Base-by-base conservation (phyloP, 495 filamentous ascomycete genomes). In the Bryoglossum gracile region DNA sequence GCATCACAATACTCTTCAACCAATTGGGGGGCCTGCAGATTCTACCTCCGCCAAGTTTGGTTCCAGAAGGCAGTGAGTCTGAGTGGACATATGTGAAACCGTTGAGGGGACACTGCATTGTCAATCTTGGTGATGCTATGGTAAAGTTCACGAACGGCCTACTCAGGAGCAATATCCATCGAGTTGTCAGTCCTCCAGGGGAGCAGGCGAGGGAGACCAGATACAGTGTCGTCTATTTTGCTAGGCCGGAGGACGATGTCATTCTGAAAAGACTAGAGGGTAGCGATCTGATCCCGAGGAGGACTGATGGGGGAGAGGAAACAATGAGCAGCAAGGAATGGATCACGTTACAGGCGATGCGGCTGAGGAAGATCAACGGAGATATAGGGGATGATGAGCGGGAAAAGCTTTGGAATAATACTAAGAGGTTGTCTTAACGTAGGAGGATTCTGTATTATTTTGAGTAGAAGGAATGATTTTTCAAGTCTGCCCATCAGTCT, bases 1-100 rank as follows among this genome's bases (percentile, higher is more conserved):
- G 78, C 0, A 74, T 95, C 54, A 95, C 89, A 1, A 63, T 94
- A 18, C 74, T 97, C n/a, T 96, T 97, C 67, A 91, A 95, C 66
- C 56, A 67, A 22, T 69, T 80, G 19, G 91, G 91, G 0, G 91
- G 91, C 0, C 61, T 95, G 44, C 89, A 97, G 66, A 89, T 95
- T 13, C 67, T 70, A 0, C 74, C 73, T 47, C 76, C 79, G 44
- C 76, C 74, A 0, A 70, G 76, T 52, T 75, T 80, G 37, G 51
- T 54, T 28, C 53, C 61, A 1, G 40, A 54, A 6, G 61, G 58
- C 3, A 54, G 47, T 0, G 64, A 68, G 11, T 69, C 71, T 16
- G 63, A 73, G 23, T 84, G 81, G 81, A 53, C 66, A 2, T 83
- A 76, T 59, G 78, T 86, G 11, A 64, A 68, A 24, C 81, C 82